Evolutionary conservation across 1,284 basidiomycete genomes (phyloP).

Genomic region (Pascua guehoae): DNA sequence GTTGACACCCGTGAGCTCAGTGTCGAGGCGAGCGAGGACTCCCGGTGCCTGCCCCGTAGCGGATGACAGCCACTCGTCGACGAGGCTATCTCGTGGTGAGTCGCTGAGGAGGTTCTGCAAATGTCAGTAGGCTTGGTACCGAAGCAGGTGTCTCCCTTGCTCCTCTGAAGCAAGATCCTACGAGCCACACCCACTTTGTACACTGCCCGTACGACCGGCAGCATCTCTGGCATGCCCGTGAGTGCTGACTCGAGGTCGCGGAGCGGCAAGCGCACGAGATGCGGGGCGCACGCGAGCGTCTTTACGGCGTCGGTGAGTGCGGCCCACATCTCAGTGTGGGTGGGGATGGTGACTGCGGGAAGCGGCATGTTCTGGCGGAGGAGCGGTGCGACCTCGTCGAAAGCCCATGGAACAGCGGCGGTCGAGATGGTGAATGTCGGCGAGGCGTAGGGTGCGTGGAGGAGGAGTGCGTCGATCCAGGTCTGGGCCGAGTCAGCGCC

Average conservation of each 20-base stretch:
- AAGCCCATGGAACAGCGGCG: conserved; percentile 39
- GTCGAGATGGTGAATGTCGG: background rate
- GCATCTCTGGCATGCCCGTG: conserved; percentile 4
- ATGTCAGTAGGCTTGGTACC: background rate
- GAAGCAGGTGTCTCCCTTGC: no score
- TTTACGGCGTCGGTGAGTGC: conserved; percentile 45
- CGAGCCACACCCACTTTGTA: conserved; percentile 14
- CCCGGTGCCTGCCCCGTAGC: conserved; percentile 7
- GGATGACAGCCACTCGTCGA: conserved; percentile 17
- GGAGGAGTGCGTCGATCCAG: background rate
- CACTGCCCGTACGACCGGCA: conserved; percentile 19
- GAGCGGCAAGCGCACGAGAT: background rate
- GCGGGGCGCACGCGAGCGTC: background rate
- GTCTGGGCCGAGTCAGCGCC: background rate
- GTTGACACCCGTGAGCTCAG: background rate
- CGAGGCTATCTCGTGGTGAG: background rate
- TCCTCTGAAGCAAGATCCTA: background rate
- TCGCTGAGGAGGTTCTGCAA: background rate
- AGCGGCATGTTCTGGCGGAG: conserved; percentile 72
- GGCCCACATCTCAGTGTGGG: conserved; percentile 57
- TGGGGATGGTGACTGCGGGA: conserved; percentile 58
- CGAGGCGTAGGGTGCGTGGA: background rate
- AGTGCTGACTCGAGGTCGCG: conserved; percentile 2
- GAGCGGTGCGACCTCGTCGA: conserved; percentile 58
- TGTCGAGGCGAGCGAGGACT: conserved; percentile 10